phyloP scores from a whole-genome alignment of 371 early-diverging fungal species.

The Basidiobolus meristosporus region DNA sequence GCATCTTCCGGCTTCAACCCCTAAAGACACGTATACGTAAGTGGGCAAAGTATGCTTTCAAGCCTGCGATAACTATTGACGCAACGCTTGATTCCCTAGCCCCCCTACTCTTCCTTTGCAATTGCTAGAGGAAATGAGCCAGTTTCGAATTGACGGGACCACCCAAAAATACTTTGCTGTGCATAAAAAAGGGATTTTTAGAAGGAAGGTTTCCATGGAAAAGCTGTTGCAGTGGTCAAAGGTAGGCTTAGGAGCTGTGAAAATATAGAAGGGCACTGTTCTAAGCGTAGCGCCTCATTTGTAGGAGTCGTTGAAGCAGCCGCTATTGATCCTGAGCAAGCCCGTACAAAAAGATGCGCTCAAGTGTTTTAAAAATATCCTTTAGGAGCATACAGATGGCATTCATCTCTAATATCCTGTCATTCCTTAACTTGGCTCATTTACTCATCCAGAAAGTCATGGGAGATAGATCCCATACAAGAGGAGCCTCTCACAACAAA shows the following conservation, averaged over 20 bases:
- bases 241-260: slow-evolving; percentile 7
- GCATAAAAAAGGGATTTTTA: slow-evolving; percentile 74
- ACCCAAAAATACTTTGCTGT: slow-evolving; percentile 80
- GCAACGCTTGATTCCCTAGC: neutral
- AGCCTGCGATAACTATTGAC: no score
- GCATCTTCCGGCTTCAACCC: no score
- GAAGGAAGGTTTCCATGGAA: slow-evolving; percentile 68
- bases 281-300: slow-evolving; percentile 1
- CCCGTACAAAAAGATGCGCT: slow-evolving; percentile 66
- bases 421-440: no score
- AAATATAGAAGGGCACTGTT: neutral
- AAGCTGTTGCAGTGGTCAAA: slow-evolving; percentile 71
- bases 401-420: no score
- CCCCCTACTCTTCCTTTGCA: slow-evolving; percentile 27
- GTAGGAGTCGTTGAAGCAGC: slow-evolving; percentile 50
- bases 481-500: slow-evolving; percentile 10
- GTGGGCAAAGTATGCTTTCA: no score
- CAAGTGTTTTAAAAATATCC: slow-evolving; percentile 43
- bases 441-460: slow-evolving; percentile 56
- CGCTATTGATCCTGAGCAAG: slow-evolving; percentile 63
- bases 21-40: no score
- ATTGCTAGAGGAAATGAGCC: slow-evolving; percentile 46
- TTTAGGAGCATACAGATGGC: no score
- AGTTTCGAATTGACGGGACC: slow-evolving; percentile 77
- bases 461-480: slow-evolving; percentile 37